A percentile compares a stretch with the other conserved stretches of the same genome.
phyloP scores from a whole-genome alignment of 129 eudicot species.

The Helichrysum umbraculigerum region DNA sequence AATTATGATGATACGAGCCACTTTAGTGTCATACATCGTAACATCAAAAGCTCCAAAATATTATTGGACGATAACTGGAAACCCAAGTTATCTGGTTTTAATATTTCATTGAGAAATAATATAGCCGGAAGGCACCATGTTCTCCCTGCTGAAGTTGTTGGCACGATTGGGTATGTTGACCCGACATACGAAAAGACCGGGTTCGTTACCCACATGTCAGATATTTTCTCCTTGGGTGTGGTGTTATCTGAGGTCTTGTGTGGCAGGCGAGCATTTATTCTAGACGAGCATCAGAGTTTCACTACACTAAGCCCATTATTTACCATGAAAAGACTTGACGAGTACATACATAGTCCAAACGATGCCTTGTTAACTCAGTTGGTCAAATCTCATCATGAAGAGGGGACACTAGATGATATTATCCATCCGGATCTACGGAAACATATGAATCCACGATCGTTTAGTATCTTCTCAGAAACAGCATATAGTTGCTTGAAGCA shows the following conservation, averaged over 20 bases:
- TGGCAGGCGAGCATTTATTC: background rate
- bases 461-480: background rate
- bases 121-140: background rate
- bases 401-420: background rate
- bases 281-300: background rate
- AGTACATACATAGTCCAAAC: background rate
- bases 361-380: background rate
- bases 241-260: slow-evolving; percentile 8
- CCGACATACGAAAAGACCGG: background rate
- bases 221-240: background rate
- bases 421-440: background rate
- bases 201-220: background rate
- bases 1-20: background rate
- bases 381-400: background rate
- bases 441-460: background rate
- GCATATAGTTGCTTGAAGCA: background rate
- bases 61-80: background rate
- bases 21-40: slow-evolving; percentile 3
- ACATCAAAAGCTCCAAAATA: slow-evolving; percentile 8
- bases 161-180: slow-evolving; percentile 7
- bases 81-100: slow-evolving; percentile 3
- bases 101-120: background rate
- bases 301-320: background rate
- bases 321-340: slow-evolving; percentile 2
- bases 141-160: background rate